phyloP scores from a whole-genome alignment of 2,329 filamentous ascomycete species.

The Exophiala alcalophila region DNA sequence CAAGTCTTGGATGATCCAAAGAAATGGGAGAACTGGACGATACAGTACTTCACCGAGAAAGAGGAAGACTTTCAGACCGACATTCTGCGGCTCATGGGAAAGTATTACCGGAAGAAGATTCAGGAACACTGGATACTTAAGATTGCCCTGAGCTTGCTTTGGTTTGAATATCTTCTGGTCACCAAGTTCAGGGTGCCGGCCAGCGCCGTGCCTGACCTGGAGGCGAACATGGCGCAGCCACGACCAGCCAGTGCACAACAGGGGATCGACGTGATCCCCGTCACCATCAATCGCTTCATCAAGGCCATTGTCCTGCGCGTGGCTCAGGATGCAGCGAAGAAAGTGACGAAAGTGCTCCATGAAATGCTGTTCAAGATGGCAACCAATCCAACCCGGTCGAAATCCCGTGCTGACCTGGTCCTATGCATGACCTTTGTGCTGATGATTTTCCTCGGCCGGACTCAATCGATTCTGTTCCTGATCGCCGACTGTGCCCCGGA shows the following conservation, averaged over 20 bases:
- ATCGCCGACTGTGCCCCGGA: conserved; percentile 5
- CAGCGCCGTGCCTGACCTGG: conserved; percentile 9
- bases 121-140: conserved; percentile 18
- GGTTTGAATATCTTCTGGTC: conserved; percentile 23
- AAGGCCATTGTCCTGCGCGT: conserved; percentile 20
- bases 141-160: conserved; percentile 19
- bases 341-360: conserved; percentile 21
- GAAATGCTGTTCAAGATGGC: conserved; percentile 25
- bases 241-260: conserved; percentile 1
- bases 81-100: conserved; percentile 17
- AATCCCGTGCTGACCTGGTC: conserved; percentile 15
- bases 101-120: conserved; percentile 22
- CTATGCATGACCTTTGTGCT: conserved; percentile 23
- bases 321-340: conserved; percentile 13
- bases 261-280: conserved; percentile 15
- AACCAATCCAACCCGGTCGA: conserved; percentile 9
- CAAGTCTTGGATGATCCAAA: conserved; percentile 12
- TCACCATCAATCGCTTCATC: conserved; percentile 27
- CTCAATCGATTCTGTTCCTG: conserved; percentile 16
- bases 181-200: conserved; percentile 16
- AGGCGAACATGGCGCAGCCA: conserved; percentile 8
- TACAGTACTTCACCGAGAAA: conserved; percentile 12
- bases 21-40: conserved; percentile 16
- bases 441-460: conserved; percentile 22
- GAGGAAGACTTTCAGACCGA: conserved; percentile 20